phyloP scores from a whole-genome alignment of 306 rosid genomes.

The Cucumis cinereus region DNA sequence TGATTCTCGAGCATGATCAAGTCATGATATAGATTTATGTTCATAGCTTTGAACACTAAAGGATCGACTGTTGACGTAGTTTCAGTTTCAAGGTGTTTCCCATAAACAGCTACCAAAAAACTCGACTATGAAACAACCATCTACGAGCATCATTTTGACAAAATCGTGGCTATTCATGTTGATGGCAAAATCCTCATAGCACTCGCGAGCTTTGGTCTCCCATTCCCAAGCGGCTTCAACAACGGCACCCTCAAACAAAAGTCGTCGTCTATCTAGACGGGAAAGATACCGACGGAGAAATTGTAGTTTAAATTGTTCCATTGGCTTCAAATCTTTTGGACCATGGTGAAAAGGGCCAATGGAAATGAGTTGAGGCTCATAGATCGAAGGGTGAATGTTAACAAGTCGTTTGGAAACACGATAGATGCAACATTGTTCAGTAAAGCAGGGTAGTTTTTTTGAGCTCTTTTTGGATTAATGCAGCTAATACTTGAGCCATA shows the following conservation, averaged over 20 bases:
- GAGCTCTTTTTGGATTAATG: too few relatives aligned
- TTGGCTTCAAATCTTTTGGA: neutral
- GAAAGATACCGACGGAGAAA: neutral
- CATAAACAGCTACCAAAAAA: neutral
- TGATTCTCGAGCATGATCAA: neutral
- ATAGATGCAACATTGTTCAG: neutral
- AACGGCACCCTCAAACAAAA: neutral
- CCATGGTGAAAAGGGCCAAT: neutral
- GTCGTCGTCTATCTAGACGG: too few relatives aligned
- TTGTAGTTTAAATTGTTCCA: neutral
- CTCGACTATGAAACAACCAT: neutral
- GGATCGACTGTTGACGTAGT: neutral
- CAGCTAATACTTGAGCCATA: too few relatives aligned
- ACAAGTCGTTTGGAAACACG: neutral
- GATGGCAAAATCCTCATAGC: neutral
- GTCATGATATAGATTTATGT: neutral
- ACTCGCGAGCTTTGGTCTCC: neutral
- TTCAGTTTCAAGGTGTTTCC: neutral
- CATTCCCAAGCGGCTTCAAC: neutral
- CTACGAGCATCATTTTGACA: neutral
- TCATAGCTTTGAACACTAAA: neutral
- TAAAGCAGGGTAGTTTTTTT: too few relatives aligned
- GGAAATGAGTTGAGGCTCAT: neutral
- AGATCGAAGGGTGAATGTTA: rapidly evolving
- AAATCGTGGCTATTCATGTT: neutral